Base-by-base conservation (phyloP, 139 green algal genomes). In the Tetraselmis striata region DNA sequence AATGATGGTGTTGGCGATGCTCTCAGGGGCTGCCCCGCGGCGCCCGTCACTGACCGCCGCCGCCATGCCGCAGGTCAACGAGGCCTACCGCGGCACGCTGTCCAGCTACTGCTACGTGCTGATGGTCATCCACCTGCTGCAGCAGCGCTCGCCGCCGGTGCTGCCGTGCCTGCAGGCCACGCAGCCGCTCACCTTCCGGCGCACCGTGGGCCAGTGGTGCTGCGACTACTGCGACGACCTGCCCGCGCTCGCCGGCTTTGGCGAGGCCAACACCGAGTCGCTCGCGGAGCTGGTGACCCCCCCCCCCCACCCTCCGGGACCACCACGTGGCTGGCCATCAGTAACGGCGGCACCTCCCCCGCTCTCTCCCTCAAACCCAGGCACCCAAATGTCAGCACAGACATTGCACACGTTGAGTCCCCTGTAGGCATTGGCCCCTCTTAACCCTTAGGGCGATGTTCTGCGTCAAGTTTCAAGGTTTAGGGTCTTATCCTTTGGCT, bases 81-180 rank as follows among this genome's bases (percentile, higher is more conserved):
- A 97, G 81, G 88, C 93, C 0, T 98, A 98, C 86, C 86, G 89
- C 24, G 95, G 95, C 83, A 98, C 95, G 1, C 92, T 98, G 2
- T 95, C 90, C 26, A 94, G 87, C 76, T 98, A 98, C 84, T 93
- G 91, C 59, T 98, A 98, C 81, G 94, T 95, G 59, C 87, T 98
- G 31, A 95, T 98, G 92, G 94, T 88, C 86, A 95, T 98, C n/a
- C 83, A 92, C 86, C 91, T 93, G 28, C 89, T 98, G 45, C 93
- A 94, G 92, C 89, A 83, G 86, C 88, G 87, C 82, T 83, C 31
- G 81, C 93, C 94, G n/a, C 91, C 95, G 75, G 84, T 91, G 23
- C 80, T 91, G 29, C 88, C 88, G 22, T 85, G 74, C 81, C 84
- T 91, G 25, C 88, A 91, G 84, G 86, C 27, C 79, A 32, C 25